Conservation (phyloP, 257 asterid species). For the Solanum gandarillasii region DNA sequence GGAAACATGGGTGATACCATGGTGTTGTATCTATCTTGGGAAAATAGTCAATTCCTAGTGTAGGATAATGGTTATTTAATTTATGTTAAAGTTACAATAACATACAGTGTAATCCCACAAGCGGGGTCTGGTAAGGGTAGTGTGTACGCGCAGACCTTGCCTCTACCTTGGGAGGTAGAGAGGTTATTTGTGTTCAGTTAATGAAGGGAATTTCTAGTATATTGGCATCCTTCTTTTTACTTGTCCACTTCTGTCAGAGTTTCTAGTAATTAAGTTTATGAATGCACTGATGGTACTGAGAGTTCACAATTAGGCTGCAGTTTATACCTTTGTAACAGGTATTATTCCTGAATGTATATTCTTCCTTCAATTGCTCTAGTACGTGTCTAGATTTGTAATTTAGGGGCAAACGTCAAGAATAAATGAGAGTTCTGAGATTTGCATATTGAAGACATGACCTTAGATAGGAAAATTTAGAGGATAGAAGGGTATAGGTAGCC, state of each 20-base stretch:
- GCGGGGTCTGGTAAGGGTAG: neutral
- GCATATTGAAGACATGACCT: neutral
- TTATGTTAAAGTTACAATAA: neutral
- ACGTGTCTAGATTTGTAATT: neutral
- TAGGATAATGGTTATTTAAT: neutral
- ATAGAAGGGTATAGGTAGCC: neutral
- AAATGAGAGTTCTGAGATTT: neutral
- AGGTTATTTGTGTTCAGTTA: neutral
- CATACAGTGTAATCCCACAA: neutral
- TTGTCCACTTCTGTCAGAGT: neutral
- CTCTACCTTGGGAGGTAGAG: neutral
- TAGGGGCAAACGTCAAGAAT: neutral
- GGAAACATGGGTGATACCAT: neutral
- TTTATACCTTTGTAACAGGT: neutral
- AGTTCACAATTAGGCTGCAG: neutral
- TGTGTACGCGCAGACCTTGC: neutral
- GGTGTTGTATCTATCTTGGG: neutral
- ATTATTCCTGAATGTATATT: neutral
- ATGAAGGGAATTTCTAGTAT: neutral
- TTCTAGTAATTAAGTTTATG: neutral
- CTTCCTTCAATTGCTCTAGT: neutral
- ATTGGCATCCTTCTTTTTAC: neutral
- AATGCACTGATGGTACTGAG: neutral
- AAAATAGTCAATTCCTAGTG: neutral
- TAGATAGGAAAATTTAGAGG: neutral